Evolutionary conservation across 805 yeast genomes (phyloP), one percentile per base, ranked within the genome.

Genomic region (Brettanomyces bruxellensis): DNA sequence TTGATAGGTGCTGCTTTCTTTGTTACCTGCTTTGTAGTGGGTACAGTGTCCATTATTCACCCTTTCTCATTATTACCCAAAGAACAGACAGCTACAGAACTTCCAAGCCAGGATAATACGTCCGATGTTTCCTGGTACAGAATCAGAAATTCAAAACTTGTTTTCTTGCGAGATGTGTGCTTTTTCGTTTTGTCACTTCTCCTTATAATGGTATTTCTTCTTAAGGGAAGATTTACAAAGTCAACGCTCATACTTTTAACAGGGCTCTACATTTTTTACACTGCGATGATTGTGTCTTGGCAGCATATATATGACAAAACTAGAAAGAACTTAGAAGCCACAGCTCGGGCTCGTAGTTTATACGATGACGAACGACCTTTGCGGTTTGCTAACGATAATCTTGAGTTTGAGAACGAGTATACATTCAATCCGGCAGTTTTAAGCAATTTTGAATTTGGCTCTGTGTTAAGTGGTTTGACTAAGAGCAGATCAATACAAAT

Each of bases 1-100:
- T 68, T 91, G n/a, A 65, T 89, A 32, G 98, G 99, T 1, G 93
- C 96, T 2, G 86, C 95, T 0, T 77, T 85, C 40, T 89, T 93
- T 57, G 78, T 90, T 14, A 72, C 85, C 3, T 79, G 91, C 1
- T 83, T 87, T 11, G 86, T 91, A 0, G 71, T 86, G 24, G 98
- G 98, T 0, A 61, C 79, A 0, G 84, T 91, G 76, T 83, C 86
- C 0, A 60, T 89, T 0, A 61, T 81, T 1, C 71, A 75, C 35
- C 90, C 95, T 0, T 80, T 82, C 50, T 67, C 73, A 40, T 78
- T 87, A 24, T 44, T 59, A 6, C 54, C 58, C 11, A 36, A 28
- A 2, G n/a, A 41, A 12, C 12, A 35, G 9, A 14, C 45, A 5
- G 34, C 22, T 5, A 14, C 18, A 4, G 43, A 30, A 6, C 35